phyloP scores from a whole-genome alignment of 352 stramenopile genomes.

The Thalassiosira hispida region DNA sequence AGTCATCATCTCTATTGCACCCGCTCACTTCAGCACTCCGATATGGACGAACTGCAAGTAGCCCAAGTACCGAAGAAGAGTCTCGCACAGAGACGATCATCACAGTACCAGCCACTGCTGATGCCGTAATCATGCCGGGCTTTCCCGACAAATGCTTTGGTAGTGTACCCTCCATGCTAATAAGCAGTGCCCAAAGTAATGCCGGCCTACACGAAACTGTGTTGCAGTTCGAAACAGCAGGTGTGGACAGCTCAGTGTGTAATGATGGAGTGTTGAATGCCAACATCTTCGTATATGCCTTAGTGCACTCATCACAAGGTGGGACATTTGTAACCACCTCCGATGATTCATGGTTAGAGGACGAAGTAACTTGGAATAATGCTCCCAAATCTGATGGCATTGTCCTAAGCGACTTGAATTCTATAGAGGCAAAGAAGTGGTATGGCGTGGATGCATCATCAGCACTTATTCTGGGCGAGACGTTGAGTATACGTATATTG shows the following conservation, averaged over 20 bases:
- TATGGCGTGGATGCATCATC: conserved; percentile 41
- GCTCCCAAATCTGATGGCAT: conserved; percentile 31
- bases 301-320: conserved; percentile 15
- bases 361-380: conserved; percentile 37
- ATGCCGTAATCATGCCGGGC: conserved; percentile 34
- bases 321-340: conserved; percentile 38
- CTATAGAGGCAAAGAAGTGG: conserved; percentile 29
- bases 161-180: conserved; percentile 12
- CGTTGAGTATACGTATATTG: conserved; percentile 31
- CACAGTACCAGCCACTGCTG: conserved; percentile 10
- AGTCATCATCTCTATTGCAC: not conserved
- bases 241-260: conserved; percentile 19
- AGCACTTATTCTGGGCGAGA: conserved; percentile 25
- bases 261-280: conserved; percentile 21
- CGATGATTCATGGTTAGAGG: conserved; percentile 20
- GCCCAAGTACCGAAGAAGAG: not conserved
- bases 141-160: conserved; percentile 44
- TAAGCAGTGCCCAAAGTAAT: conserved; percentile 27
- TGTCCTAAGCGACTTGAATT: conserved; percentile 16
- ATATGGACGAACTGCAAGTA: conserved; percentile 1
- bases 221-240: conserved; percentile 29
- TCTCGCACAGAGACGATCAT: conserved; percentile 19
- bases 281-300: conserved; percentile 29
- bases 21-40: not conserved
- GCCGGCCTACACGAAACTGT: conserved; percentile 26